These are phyloP conservation scores for Sodiomyces alkalinus DNA, from an alignment of 2,329 filamentous ascomycete genomes.

Conservation along the genomic window DNA sequence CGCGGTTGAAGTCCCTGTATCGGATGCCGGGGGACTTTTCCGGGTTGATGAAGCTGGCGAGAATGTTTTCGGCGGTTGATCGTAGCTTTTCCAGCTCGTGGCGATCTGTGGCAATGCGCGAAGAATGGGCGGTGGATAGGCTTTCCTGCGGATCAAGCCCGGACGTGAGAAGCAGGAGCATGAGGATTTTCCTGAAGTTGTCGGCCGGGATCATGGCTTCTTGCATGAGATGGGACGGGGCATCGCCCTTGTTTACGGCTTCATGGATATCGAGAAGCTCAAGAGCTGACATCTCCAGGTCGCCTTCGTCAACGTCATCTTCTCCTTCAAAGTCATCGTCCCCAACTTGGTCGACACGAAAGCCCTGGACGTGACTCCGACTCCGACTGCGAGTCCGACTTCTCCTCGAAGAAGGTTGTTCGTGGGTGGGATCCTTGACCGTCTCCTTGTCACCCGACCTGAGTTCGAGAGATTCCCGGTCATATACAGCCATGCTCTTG, in stretches of 20 bases:
- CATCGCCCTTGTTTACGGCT: constrained; percentile 37
- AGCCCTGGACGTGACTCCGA: constrained; percentile 19
- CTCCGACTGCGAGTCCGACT: too few relatives aligned
- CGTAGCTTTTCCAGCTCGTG: constrained; percentile 45
- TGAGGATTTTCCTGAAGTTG: constrained; percentile 55
- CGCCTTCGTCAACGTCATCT: constrained; percentile 41
- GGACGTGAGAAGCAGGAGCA: constrained; percentile 52
- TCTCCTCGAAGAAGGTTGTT: not conserved
- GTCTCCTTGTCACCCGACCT: constrained; percentile 8
- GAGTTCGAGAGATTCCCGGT: constrained; percentile 34
- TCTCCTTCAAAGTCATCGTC: constrained; percentile 27
- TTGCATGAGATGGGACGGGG: constrained; percentile 34
- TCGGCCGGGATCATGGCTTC: constrained; percentile 59
- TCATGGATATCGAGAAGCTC: constrained; percentile 51
- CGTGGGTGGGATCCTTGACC: too few relatives aligned
- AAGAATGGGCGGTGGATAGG: constrained; percentile 44
- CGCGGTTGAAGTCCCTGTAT: constrained; percentile 43
- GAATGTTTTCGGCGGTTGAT: constrained; percentile 45
- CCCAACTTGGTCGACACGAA: constrained; percentile 28
- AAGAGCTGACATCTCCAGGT: constrained; percentile 52
- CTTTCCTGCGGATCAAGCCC: constrained; percentile 51
- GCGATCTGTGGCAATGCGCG: constrained; percentile 36
- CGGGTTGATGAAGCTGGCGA: constrained; percentile 50
- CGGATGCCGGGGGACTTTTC: constrained; percentile 49
- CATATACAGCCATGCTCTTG: constrained; percentile 56